Evolutionary conservation across 1,139 yeast species (phyloP), one percentile per base, ranked within the genome.

Genomic region (Geotrichum phurueaensis): DNA sequence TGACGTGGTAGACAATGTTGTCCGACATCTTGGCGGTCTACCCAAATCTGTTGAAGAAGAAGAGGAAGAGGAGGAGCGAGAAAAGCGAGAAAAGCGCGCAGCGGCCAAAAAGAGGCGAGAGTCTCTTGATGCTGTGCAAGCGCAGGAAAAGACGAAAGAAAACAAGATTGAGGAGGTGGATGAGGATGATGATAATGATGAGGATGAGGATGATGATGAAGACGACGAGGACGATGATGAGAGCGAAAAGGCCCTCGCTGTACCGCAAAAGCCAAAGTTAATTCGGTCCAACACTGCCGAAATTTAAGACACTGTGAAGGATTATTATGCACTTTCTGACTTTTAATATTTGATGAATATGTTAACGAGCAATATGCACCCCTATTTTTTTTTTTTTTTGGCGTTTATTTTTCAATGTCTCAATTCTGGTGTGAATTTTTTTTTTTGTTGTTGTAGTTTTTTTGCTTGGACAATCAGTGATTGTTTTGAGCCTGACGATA

Each of bases 1-100:
- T 64, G 97, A 91, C 66, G 83, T 92, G 60, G 97, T 91, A 12
- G 97, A 90, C 68, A 83, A 85, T 18, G 74, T 90, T 60, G 84
- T 89, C 58, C 80, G 84, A 5, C 66, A 71, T 27, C 69, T 77
- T 20, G 78, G 77, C 33, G 74, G 74, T 3, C 69, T 68, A 1
- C 69, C 70, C 4, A 70, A 67, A n/a, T 71, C 68, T 5, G 53
- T 54, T n/a, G 61, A 59, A 25, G 58, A 59, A 33, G 61, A 59
- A 33, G 61, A 54, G 29, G 61, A 33, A 33, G 61, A 54, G 23
- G 61, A 59, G 49, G 56, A 54, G 48, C 55, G 58, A 10, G 53
- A 54, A 18, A 54, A 50, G 47, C 49, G 31, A 29, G 58, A 59
- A 48, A 59, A 59, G 54, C 47, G 55, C 2, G 54, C 54, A 5